These are phyloP conservation scores for Podaxis mareebaensis DNA, from an alignment of 768 basidiomycete genomes.

Conservation along the genomic window DNA sequence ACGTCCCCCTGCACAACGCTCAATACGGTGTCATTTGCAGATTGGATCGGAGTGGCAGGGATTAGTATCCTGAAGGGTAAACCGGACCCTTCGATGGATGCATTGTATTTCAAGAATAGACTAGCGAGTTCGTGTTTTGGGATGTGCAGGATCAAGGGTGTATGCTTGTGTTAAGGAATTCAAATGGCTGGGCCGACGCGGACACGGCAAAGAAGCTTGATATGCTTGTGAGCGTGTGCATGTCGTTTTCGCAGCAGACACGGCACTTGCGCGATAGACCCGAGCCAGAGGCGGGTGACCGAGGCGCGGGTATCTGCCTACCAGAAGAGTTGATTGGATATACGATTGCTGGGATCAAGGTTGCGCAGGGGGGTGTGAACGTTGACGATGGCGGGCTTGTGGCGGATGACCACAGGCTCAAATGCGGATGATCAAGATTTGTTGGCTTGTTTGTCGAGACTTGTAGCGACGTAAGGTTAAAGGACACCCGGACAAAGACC, in stretches of 20 bases:
- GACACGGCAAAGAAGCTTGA: slow-evolving; percentile 83
- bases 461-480: slow-evolving; percentile 74
- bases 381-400: slow-evolving; percentile 44
- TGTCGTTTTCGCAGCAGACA: slow-evolving; percentile 82
- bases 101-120: slow-evolving; percentile 73
- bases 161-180: slow-evolving; percentile 49
- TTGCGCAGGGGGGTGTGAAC: slow-evolving; percentile 67
- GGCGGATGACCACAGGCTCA: slow-evolving; percentile 78
- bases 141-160: slow-evolving; percentile 79
- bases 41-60: slow-evolving; percentile 89
- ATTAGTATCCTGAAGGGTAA: slow-evolving; percentile 87
- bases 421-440: slow-evolving; percentile 77
- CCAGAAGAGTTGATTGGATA: slow-evolving; percentile 92
- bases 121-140: slow-evolving; percentile 91
- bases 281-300: slow-evolving; percentile 69
- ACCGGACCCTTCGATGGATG: slow-evolving; percentile 70
- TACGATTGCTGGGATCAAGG: slow-evolving; percentile 81
- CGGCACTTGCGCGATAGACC: slow-evolving; percentile 77
- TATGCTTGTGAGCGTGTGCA: slow-evolving; percentile 76
- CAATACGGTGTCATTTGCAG: slow-evolving; percentile 68
- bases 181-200: slow-evolving; percentile 50
- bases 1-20: slow-evolving; percentile 47
- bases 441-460: slow-evolving; percentile 64
- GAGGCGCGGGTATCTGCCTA: slow-evolving; percentile 85
- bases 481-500: slow-evolving; percentile 69